A percentile compares a stretch with the other conserved stretches of the same genome.
These are phyloP conservation scores for Chrysopogon serrulatus DNA, from an alignment of 176 grass and related monocot genomes.

Conservation along the genomic window DNA sequence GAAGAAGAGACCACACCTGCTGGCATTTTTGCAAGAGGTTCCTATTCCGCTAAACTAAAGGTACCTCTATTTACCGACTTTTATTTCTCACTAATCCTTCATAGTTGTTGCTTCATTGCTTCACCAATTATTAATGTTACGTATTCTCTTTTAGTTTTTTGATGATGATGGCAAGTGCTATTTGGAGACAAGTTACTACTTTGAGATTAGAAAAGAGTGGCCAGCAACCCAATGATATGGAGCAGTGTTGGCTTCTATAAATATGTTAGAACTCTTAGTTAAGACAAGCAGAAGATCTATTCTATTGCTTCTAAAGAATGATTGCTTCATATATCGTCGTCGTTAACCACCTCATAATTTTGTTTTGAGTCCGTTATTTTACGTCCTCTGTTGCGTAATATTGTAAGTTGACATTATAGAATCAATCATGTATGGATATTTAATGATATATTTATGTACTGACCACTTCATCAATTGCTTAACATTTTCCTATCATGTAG, in stretches of 20 bases:
- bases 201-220: conserved; percentile 93
- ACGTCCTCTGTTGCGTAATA: background rate
- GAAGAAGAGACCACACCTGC: conserved; percentile 86
- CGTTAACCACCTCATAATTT: conserved; percentile 10
- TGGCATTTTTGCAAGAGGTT: conserved; percentile 79
- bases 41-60: conserved; percentile 79
- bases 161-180: conserved; percentile 89
- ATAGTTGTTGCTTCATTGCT: background rate
- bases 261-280: conserved; percentile 45
- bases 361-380: background rate
- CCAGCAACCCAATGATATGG: conserved; percentile 41
- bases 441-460: conserved; percentile 31
- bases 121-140: background rate
- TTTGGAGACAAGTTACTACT: conserved; percentile 87
- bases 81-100: background rate
- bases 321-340: background rate
- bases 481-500: background rate
- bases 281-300: conserved; percentile 29
- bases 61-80: conserved; percentile 17
- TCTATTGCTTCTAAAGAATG: conserved; percentile 39
- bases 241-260: conserved; percentile 5
- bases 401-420: conserved; percentile 29
- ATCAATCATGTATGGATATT: conserved; percentile 29
- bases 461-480: background rate
- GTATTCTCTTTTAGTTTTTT: conserved; percentile 49